Base-by-base conservation (phyloP, 257 asterid genomes). In the Plantago ovata region DNA sequence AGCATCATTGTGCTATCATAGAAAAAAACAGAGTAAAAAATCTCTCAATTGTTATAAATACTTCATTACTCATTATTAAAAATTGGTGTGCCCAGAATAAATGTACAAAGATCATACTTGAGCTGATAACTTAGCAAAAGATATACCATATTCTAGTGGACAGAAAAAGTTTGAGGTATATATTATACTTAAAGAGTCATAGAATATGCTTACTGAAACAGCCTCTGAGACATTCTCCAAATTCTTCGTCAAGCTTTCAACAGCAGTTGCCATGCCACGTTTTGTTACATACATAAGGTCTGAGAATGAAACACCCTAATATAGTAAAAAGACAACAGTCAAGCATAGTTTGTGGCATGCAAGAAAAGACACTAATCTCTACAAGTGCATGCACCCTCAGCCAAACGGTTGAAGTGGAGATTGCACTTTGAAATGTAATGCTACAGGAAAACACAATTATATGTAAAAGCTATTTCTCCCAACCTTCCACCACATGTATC, bases 401-500 rank as follows among this genome's bases (percentile, higher is more conserved):
- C 16, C 46, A 46, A 62, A 15, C 51, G 13, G 42, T 13, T 13
- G 22, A 48, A 44, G 14, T 49, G 21, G 14, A 45, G 53, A 56
- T 21, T 38, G 62, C 21, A 41, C 21, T 41, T 53, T 41, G 48
- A 57, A 41, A 20, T 33, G 60, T 9, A 23, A 43, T 39, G 33
- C 19, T 45, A 49, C 46, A 23, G 44, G 52, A 19, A 13, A 69
- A 58, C 33, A 1, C 67, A 54, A 49, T 58, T 1, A 45, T 65
- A 49, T 14, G 39, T 50, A 66, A 13, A 58, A 51, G 32, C 43
- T 13, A 63, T 50, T 42, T 18, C 22, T 23, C 58, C 54, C 56
- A 47, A 91, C 96, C 98, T 91, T 91, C 96, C 96, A 85, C 95
- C 96, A 78, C 96, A 92, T 92, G 75, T 92, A 92, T 50, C 95